phyloP scores from a whole-genome alignment of 164 flowering plant species.

The Warburgia ugandensis region DNA sequence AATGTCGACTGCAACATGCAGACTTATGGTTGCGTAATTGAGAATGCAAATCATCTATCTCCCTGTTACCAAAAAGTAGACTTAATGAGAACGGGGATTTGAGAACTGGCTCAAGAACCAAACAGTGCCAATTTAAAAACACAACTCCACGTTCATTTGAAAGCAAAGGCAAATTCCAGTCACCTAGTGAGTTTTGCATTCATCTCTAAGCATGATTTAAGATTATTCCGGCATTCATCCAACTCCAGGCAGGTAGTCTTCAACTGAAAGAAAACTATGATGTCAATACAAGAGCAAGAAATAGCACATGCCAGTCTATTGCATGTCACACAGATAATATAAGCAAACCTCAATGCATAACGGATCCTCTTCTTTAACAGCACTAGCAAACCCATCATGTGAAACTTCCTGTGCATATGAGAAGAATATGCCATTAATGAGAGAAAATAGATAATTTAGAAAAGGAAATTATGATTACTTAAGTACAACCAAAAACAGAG shows the following conservation, averaged over 20 bases:
- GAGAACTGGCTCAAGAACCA: neutral
- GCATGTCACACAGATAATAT: neutral
- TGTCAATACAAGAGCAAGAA: neutral
- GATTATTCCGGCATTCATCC: conserved; percentile 50
- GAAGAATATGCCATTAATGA: conserved; percentile 4
- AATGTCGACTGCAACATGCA: conserved; percentile 16
- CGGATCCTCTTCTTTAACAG: conserved; percentile 28
- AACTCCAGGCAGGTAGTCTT: conserved; percentile 42
- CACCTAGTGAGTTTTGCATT: conserved; percentile 78
- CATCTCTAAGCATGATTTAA: conserved; percentile 55
- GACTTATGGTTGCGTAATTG: conserved; percentile 28
- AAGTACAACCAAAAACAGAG: neutral
- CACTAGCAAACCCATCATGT: neutral
- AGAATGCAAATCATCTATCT: conserved; percentile 42
- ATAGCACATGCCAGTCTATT: neutral
- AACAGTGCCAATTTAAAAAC: neutral
- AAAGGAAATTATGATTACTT: neutral
- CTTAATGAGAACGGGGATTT: neutral
- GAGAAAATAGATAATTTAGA: neutral
- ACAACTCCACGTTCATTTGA: neutral
- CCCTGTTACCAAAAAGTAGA: conserved; percentile 41
- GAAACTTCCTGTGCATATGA: conserved; percentile 31
- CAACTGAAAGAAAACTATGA: conserved; percentile 35
- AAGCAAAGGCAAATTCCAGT: conserved; percentile 6
- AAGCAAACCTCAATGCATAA: conserved; percentile 47